Evolutionary conservation across 768 basidiomycete species (phyloP).

Genomic region (Macrolepiota dolichaula): DNA sequence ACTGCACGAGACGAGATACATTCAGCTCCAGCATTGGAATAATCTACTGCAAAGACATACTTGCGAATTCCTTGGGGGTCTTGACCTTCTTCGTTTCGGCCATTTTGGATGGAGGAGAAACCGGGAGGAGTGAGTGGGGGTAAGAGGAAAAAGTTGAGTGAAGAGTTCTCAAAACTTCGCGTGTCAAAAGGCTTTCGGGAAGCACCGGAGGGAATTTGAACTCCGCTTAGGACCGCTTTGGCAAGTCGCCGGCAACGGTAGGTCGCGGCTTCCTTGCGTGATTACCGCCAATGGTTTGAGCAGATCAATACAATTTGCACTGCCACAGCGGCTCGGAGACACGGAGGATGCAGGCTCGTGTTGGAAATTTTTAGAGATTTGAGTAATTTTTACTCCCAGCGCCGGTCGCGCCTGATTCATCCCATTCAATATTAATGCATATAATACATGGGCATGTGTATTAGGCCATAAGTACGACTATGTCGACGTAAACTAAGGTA

Average conservation of each 20-base stretch:
- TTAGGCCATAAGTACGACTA: constrained; percentile 15
- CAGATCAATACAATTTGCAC: background rate
- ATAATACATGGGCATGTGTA: constrained; percentile 11
- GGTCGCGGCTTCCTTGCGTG: background rate
- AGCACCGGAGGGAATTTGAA: constrained; percentile 42
- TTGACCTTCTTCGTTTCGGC: constrained; percentile 82
- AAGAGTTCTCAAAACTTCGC: constrained; percentile 41
- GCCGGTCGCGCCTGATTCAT: background rate
- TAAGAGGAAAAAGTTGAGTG: constrained; percentile 28
- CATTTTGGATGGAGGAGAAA: constrained; percentile 58
- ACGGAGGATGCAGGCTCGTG: background rate
- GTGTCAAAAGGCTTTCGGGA: constrained; percentile 43
- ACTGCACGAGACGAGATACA: constrained; percentile 39
- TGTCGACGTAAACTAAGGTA: constrained; percentile 8
- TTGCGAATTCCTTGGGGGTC: constrained; percentile 86
- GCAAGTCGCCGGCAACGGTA: background rate
- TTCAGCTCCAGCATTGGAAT: constrained; percentile 14
- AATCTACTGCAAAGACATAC: constrained; percentile 39
- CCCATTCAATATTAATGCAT: constrained; percentile 9
- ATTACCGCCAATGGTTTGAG: background rate
- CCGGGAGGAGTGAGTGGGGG: constrained; percentile 42
- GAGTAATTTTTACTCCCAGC: background rate
- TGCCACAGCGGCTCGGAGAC: background rate
- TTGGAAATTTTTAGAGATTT: background rate
- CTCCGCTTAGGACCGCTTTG: constrained; percentile 34